Evolutionary conservation across 2,329 filamentous ascomycete genomes (phyloP).

Genomic region (Venturia aucupariae): DNA sequence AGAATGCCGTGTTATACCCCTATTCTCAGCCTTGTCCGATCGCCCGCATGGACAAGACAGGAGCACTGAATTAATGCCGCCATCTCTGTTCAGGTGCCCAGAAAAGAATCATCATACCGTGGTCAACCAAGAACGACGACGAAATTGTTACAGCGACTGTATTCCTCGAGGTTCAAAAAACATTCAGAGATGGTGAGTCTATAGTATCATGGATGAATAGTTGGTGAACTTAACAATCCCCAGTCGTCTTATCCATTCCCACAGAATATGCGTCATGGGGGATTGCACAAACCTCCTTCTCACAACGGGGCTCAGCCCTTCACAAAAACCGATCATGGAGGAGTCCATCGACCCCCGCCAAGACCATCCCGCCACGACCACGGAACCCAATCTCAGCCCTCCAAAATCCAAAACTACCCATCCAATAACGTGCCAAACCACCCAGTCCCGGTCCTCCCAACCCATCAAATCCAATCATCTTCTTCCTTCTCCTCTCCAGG

Average conservation of each 20-base stretch:
- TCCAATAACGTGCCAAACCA: background rate
- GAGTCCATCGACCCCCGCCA: background rate
- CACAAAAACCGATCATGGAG: background rate
- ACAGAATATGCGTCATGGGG: background rate
- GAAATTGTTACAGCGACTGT: background rate
- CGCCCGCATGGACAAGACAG: background rate
- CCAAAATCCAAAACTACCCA: background rate
- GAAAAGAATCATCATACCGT: no score
- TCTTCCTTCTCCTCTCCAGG: background rate
- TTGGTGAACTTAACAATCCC: background rate
- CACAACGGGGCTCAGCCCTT: background rate
- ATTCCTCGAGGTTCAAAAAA: background rate
- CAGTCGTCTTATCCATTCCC: background rate
- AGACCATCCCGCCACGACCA: background rate
- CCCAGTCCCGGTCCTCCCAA: background rate
- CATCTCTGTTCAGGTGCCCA: background rate
- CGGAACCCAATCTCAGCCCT: background rate
- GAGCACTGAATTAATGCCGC: background rate
- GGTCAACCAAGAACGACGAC: background rate
- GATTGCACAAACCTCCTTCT: background rate
- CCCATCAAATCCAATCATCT: background rate
- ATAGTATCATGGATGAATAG: background rate
- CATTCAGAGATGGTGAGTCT: background rate
- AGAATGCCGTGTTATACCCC: background rate
- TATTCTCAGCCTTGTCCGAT: slow-evolving; percentile 4